phyloP scores from a whole-genome alignment of 805 yeast genomes.

The Lipomyces mesembrius region DNA sequence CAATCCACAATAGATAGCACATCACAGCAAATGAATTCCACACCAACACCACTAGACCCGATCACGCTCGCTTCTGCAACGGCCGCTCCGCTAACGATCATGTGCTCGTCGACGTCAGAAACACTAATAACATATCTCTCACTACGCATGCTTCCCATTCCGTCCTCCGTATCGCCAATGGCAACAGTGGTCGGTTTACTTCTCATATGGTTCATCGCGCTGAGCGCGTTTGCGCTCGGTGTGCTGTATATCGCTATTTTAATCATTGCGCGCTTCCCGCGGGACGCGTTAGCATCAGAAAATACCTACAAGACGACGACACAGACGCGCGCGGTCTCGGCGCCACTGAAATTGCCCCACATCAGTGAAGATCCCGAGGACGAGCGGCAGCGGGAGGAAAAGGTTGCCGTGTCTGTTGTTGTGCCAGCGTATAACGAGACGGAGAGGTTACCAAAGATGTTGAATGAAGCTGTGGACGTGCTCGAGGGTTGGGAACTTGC shows the following conservation, averaged over 20 bases:
- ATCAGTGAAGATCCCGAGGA: conserved; percentile 4
- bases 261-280: conserved; percentile 33
- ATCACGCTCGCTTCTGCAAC: background rate
- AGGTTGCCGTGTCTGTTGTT: conserved; percentile 70
- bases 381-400: conserved; percentile 22
- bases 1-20: background rate
- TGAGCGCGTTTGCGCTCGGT: background rate
- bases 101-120: background rate
- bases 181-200: background rate
- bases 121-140: conserved; percentile 2
- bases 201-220: conserved; percentile 8
- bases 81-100: background rate
- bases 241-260: conserved; percentile 12
- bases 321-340: conserved; percentile 8
- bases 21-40: background rate
- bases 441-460: conserved; percentile 68
- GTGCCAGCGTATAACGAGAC: conserved; percentile 95
- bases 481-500: conserved; percentile 34
- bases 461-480: conserved; percentile 58
- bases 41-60: background rate
- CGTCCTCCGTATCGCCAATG: background rate
- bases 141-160: background rate
- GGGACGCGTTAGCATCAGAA: conserved; percentile 27
- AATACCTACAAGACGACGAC: conserved; percentile 19
- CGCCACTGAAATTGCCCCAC: conserved; percentile 12